Evolutionary conservation across 306 rosid genomes (phyloP).

Genomic region (Gastrolobium villosum): DNA sequence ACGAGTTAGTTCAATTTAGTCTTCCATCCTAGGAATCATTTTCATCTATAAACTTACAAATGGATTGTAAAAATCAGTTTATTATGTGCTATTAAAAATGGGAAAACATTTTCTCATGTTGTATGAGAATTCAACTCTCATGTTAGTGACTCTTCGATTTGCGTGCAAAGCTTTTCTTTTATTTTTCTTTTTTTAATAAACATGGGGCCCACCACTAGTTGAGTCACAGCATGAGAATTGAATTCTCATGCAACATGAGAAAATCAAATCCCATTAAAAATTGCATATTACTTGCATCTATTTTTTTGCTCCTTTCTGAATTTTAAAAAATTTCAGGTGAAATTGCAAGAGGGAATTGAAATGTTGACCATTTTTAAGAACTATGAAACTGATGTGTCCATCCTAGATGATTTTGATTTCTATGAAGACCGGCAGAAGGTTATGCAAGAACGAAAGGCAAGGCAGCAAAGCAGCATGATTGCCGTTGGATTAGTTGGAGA

Average conservation of each 20-base stretch:
- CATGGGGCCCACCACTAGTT: too few species aligned
- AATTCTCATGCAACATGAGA: too few species aligned
- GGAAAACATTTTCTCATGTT: too few species aligned
- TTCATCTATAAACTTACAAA: conserved; percentile 29
- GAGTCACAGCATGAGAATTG: too few species aligned
- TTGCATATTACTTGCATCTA: conserved; percentile 22
- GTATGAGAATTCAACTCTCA: too few species aligned
- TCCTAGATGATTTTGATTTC: conserved; percentile 85
- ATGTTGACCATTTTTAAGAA: conserved; percentile 79
- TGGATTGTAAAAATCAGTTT: background rate
- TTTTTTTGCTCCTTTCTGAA: conserved; percentile 32
- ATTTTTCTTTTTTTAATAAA: too few species aligned
- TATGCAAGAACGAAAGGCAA: conserved; percentile 83
- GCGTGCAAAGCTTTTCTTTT: too few species aligned
- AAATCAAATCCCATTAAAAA: too few species aligned
- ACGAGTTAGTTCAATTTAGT: conserved; percentile 12
- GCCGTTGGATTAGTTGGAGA: conserved; percentile 67
- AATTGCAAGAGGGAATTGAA: conserved; percentile 80
- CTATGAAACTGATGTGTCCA: conserved; percentile 76
- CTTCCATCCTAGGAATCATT: background rate
- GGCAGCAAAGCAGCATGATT: conserved; percentile 70
- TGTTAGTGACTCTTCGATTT: too few species aligned
- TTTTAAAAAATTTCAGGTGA: conserved; percentile 66
- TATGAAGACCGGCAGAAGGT: conserved; percentile 88
- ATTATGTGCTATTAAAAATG: background rate